Base-by-base conservation (phyloP, 1,284 basidiomycete species). In the Chiua sp. region DNA sequence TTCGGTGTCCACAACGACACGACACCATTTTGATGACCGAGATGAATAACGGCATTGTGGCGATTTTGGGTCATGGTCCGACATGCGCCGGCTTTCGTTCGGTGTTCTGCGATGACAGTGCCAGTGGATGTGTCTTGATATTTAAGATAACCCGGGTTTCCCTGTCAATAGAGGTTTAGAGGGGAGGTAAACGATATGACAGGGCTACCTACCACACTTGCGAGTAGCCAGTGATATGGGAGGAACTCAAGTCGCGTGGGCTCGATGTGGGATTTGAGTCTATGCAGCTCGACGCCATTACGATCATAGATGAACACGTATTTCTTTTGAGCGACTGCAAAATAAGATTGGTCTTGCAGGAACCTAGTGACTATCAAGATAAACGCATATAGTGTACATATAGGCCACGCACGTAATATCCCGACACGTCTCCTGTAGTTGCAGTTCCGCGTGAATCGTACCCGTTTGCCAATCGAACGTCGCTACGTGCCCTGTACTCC, bases 91-190 rank as follows among this genome's bases (percentile, higher is more conserved):
- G 96, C 83, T 68, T 92, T 93, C 4, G 94, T 96, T n/a, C 93
- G 87, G 73, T 97, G 94, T 74, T 96, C 90, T 46, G 90, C 87
- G 42, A 99, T 82, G 56, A 98, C 82, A 59, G 89, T 84, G 20
- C 97, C 97, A 0, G 96, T 99, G 3, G 96, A 96, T 0, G 94
- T 96, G 73, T 99, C 97, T 78, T 98, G 96, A 77, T 98, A 99
- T 79, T 97, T 97, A 2, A 99, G 82, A 74, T 91, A 94, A 1
- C 97, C 97, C 16, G 87, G 82, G 68, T 94, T 91, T 13, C 96
- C 95, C 91, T 93, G 65, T 23, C 23, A 33, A 46, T 32, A 28
- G 18, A 52, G 8, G 30, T 53, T 22, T 26, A 20, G 10, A 47
- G 16, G 13, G 10, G 18, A 46, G 7, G 1, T 12, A 7, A 23